Evolutionary conservation across 208 protist genomes (phyloP), one percentile per base, ranked within the genome.

Genomic region (Angomonas desouzai): DNA sequence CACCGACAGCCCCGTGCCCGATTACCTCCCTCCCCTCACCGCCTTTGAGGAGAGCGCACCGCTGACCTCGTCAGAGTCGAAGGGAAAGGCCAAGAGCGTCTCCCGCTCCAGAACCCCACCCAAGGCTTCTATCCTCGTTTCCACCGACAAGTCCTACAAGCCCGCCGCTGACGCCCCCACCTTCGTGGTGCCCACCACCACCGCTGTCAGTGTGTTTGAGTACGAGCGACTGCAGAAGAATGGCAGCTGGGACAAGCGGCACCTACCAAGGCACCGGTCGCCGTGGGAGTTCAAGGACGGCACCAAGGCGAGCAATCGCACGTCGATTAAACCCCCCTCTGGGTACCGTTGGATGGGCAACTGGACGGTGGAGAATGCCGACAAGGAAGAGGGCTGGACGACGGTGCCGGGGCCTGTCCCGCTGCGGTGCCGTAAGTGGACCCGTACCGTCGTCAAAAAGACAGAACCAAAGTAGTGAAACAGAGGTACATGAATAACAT

Each of bases 241-340:
- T 18, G 74, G 18, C 27, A 89, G 22, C 62, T 85, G 33, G 85
- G 71, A 34, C 38, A 38, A 55, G 45, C 18, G 18, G 29, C 60
- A 45, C 20, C 23, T 62, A 25, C 25, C 38, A 2, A 28, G 23
- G 2, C 2, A 53, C 58, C 29, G 40, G 13, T 66, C 85, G 0
- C 62, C 61, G 32, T 94, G 89, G 84, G 76, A 87, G 66, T 76
- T 83, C 48, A 34, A 48, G n/a, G 55, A 76, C 49, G 89, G 89
- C 30, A 65, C 72, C 48, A 70, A 66, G 23, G 72, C 76, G 27
- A 74, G 65, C 33, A 58, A 66, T 29, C 73, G 70, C 27, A 53
- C 77, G 36, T 72, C 79, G 9, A 71, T 85, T 27, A 32, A 32
- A 20, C 74, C 76, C 0, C 89, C 75, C 23, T 28, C 62, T 0